phyloP scores from a whole-genome alignment of 345 rosid species.

The Populus tremula region DNA sequence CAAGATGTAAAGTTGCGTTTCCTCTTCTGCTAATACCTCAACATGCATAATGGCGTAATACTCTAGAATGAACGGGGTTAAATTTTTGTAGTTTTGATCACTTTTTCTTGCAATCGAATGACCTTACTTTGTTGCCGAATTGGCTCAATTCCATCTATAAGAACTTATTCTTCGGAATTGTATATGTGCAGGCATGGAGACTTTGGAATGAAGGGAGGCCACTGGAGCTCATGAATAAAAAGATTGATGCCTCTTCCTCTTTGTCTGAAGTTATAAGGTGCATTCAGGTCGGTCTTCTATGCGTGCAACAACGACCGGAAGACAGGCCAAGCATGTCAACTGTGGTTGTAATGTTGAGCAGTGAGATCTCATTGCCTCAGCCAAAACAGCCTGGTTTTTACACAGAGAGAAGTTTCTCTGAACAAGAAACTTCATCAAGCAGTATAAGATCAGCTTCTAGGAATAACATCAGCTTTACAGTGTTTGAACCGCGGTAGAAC shows the following conservation, averaged over 20 bases:
- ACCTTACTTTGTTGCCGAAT: neutral
- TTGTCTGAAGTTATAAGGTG: slow-evolving; percentile 28
- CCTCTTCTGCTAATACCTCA: neutral
- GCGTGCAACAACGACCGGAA: slow-evolving; percentile 42
- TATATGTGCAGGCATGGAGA: slow-evolving; percentile 37
- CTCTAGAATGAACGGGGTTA: no score
- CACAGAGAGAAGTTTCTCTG: slow-evolving; percentile 14
- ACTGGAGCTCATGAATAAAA: slow-evolving; percentile 21
- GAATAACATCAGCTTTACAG: slow-evolving; percentile 32
- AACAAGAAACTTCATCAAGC: slow-evolving; percentile 28
- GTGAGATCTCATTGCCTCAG: slow-evolving; percentile 33
- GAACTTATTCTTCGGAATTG: neutral
- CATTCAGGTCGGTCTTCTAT: slow-evolving; percentile 43
- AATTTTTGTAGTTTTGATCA: neutral
- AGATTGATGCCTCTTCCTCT: neutral
- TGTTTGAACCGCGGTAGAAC: slow-evolving; percentile 19
- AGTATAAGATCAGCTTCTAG: slow-evolving; percentile 10
- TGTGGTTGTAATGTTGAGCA: slow-evolving; percentile 44
- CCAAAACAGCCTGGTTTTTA: slow-evolving; percentile 49
- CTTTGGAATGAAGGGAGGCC: slow-evolving; percentile 32
- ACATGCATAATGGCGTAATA: neutral
- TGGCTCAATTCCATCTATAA: neutral
- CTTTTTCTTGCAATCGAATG: neutral
- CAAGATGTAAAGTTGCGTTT: neutral
- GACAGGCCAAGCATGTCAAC: slow-evolving; percentile 45